phyloP scores from a whole-genome alignment of 768 basidiomycete species.

The Pisolithus microcarpus region DNA sequence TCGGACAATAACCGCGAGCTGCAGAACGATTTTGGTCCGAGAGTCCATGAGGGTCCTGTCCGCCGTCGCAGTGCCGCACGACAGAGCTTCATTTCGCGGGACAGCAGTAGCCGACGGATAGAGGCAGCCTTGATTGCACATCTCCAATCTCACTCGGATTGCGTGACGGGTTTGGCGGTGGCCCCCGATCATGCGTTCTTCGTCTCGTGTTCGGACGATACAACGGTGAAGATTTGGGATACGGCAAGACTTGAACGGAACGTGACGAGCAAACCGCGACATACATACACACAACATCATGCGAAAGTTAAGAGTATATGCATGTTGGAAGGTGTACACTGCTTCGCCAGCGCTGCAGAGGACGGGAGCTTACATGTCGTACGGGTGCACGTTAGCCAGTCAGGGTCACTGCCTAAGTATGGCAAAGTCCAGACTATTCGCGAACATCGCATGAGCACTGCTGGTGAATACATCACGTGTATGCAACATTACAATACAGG shows the following conservation, averaged over 20 bases:
- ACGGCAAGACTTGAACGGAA: slow-evolving; percentile 90
- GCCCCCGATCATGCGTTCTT: slow-evolving; percentile 96
- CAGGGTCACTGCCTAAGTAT: slow-evolving; percentile 74
- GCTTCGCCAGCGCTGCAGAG: slow-evolving; percentile 81
- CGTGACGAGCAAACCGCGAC: slow-evolving; percentile 77
- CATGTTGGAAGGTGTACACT: slow-evolving; percentile 79
- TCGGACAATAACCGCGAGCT: slow-evolving; percentile 81
- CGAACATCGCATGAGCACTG: slow-evolving; percentile 66
- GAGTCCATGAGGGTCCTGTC: slow-evolving; percentile 72
- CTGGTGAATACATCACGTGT: slow-evolving; percentile 76
- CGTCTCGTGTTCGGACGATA: slow-evolving; percentile 88
- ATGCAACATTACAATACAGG: slow-evolving; percentile 79
- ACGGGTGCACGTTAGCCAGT: slow-evolving; percentile 66
- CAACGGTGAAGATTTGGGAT: slow-evolving; percentile 90
- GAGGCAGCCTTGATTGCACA: slow-evolving; percentile 83
- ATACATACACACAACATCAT: slow-evolving; percentile 67
- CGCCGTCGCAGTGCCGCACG: slow-evolving; percentile 69
- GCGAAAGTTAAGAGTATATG: slow-evolving; percentile 64
- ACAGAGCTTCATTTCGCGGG: slow-evolving; percentile 60
- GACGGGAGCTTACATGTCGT: slow-evolving; percentile 82
- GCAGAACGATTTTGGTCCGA: slow-evolving; percentile 87
- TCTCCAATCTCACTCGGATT: slow-evolving; percentile 73
- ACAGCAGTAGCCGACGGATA: slow-evolving; percentile 49
- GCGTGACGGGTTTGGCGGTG: slow-evolving; percentile 73
- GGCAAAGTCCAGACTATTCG: slow-evolving; percentile 72